Conservation (phyloP, 495 filamentous ascomycete species). For the Bacidia rubella region DNA sequence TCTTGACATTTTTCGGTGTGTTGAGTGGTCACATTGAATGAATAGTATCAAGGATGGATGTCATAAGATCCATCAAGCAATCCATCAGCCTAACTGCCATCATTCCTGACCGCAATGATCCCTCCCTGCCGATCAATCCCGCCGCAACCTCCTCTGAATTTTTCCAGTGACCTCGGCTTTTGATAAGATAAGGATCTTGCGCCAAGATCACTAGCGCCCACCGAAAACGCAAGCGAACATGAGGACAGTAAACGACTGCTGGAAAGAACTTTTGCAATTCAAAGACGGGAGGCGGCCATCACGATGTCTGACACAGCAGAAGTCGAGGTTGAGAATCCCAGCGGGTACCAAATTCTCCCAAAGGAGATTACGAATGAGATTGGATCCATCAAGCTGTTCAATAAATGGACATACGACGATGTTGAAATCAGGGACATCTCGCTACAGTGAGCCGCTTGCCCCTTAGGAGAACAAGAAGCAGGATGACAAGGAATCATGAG, state of each 20-base stretch:
- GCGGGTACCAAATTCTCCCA: constrained; percentile 69
- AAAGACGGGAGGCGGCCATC: too few species aligned
- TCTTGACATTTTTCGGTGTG: constrained; percentile 14
- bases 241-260: too few species aligned
- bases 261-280: too few species aligned
- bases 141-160: too few species aligned
- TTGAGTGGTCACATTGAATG: too few species aligned
- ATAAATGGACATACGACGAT: constrained; percentile 95
- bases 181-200: constrained; percentile 1
- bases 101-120: too few species aligned
- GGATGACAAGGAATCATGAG: neutral
- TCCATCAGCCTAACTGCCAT: too few species aligned
- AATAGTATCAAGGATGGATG: neutral
- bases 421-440: constrained; percentile 99
- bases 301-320: constrained; percentile 94
- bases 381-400: constrained; percentile 96
- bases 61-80: too few species aligned
- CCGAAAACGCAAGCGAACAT: neutral
- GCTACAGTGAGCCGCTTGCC: constrained; percentile 73
- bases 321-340: constrained; percentile 73
- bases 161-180: constrained; percentile 1
- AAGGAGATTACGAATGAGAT: constrained; percentile 87
- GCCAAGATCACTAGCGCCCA: neutral
- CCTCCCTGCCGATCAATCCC: too few species aligned
- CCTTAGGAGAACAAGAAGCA: neutral